Evolutionary conservation across 768 basidiomycete genomes (phyloP).

Genomic region (Tricholoma terreum): DNA sequence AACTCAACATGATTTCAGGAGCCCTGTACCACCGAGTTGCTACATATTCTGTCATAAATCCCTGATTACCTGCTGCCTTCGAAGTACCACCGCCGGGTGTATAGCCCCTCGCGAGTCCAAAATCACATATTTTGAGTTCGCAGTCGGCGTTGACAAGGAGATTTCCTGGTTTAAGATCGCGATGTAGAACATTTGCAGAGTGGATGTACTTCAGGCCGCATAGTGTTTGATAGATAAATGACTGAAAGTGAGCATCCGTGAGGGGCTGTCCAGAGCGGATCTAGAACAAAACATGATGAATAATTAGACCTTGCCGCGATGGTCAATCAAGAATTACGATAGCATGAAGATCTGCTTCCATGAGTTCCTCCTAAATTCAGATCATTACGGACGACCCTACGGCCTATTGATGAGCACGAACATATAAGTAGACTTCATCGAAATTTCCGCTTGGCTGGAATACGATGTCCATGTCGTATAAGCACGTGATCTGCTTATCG

Average conservation of each 20-base stretch:
- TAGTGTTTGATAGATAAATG: constrained; percentile 97
- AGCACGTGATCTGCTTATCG: constrained; percentile 74
- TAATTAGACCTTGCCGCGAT: background rate
- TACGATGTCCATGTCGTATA: constrained; percentile 99
- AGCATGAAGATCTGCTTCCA: constrained; percentile 99
- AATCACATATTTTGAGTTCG: constrained; percentile 98
- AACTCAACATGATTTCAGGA: constrained; percentile 98
- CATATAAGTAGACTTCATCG: constrained; percentile 94
- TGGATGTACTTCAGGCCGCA: constrained; percentile 99
- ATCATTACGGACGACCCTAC: constrained; percentile 5
- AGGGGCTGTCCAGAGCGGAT: constrained; percentile 85
- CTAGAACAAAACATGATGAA: constrained; percentile 30
- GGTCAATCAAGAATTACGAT: constrained; percentile 56
- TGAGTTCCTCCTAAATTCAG: constrained; percentile 82
- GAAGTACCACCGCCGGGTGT: constrained; percentile 78
- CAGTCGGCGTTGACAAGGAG: constrained; percentile 97
- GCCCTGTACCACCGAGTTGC: constrained; percentile 99
- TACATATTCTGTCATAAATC: constrained; percentile 99
- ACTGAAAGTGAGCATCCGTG: constrained; percentile 90
- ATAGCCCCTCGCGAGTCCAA: constrained; percentile 93
- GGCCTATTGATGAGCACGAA: constrained; percentile 33
- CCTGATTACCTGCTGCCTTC: constrained; percentile 74
- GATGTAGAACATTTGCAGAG: constrained; percentile 95
- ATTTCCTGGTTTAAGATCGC: constrained; percentile 94
- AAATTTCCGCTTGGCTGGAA: constrained; percentile 90